Percentiles rank a stretch among this genome's conserved stretches.
These are phyloP conservation scores for Hordeum pubiflorum DNA, from an alignment of 202 grass and related monocot species.

Conservation along the genomic window DNA sequence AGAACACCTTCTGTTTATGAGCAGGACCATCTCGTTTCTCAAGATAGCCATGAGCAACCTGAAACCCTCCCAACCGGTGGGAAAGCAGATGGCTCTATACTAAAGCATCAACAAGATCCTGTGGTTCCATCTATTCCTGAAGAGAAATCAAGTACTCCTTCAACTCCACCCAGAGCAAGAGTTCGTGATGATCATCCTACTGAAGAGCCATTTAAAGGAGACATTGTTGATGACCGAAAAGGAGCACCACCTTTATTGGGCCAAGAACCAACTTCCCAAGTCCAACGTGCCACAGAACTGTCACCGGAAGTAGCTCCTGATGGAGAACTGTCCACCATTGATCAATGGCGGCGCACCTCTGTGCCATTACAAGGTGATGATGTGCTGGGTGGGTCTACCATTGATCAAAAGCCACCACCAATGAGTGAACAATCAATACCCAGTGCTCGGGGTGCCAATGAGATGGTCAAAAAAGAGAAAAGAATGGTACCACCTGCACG, in stretches of 20 bases:
- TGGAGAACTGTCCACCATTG: conserved; percentile 18
- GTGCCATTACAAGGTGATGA: conserved; percentile 17
- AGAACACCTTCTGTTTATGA: conserved; percentile 20
- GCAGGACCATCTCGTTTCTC: conserved; percentile 10
- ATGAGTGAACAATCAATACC: not conserved
- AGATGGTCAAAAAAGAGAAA: conserved; percentile 12
- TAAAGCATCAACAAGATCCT: conserved; percentile 17
- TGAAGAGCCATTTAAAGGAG: conserved; percentile 9
- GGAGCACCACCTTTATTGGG: not conserved
- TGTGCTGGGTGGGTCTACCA: not conserved
- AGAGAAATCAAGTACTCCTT: conserved; percentile 10
- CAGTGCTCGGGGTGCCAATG: conserved; percentile 7
- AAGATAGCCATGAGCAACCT: not conserved
- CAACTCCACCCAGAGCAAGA: not conserved
- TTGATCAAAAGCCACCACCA: conserved; percentile 21
- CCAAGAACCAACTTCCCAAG: conserved; percentile 20
- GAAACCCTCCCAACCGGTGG: not conserved
- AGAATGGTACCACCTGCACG: conserved; percentile 12
- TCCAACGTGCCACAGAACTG: conserved; percentile 1
- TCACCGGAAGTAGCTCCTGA: conserved; percentile 11
- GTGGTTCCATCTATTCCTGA: conserved; percentile 10
- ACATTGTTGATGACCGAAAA: conserved; percentile 20
- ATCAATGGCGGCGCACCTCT: conserved; percentile 22
- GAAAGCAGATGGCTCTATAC: conserved; percentile 17
- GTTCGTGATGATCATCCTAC: not conserved